A percentile compares a stretch with the other conserved stretches of the same genome.
Conservation (phyloP, 2,329 filamentous ascomycete genomes). For the Alternaria sp. region DNA sequence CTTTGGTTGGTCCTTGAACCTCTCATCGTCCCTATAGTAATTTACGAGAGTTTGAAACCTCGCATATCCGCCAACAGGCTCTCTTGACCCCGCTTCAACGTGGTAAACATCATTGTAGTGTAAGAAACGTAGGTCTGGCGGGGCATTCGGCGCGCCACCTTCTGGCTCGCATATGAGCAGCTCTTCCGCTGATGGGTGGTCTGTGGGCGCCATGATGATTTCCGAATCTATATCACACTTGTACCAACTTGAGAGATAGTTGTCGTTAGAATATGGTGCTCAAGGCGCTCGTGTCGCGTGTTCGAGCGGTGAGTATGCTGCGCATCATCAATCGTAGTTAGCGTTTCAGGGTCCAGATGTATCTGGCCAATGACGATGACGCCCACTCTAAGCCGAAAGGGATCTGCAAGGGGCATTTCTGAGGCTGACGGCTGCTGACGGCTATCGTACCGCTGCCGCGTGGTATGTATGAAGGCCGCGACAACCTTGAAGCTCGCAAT, state of each 20-base stretch:
- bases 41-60: slow-evolving; percentile 82
- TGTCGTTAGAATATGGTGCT: slow-evolving; percentile 7
- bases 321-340: slow-evolving; percentile 16
- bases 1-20: slow-evolving; percentile 69
- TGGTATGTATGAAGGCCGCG: neutral
- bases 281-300: slow-evolving; percentile 25
- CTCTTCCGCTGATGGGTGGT: slow-evolving; percentile 42
- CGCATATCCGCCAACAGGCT: slow-evolving; percentile 82
- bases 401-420: slow-evolving; percentile 21
- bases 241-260: neutral
- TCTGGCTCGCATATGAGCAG: slow-evolving; percentile 54
- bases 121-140: slow-evolving; percentile 78
- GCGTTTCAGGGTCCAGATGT: slow-evolving; percentile 40
- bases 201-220: slow-evolving; percentile 36
- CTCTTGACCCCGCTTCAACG: slow-evolving; percentile 76
- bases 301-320: slow-evolving; percentile 36
- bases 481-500: neutral
- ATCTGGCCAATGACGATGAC: slow-evolving; percentile 33
- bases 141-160: slow-evolving; percentile 52
- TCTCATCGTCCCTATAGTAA: slow-evolving; percentile 71
- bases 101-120: slow-evolving; percentile 98
- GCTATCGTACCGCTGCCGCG: slow-evolving; percentile 11
- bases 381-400: slow-evolving; percentile 23
- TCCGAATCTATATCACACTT: neutral
- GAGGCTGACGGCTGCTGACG: slow-evolving; percentile 16